Conservation (phyloP, 2,329 filamentous ascomycete species). For the Claviceps sp. region DNA sequence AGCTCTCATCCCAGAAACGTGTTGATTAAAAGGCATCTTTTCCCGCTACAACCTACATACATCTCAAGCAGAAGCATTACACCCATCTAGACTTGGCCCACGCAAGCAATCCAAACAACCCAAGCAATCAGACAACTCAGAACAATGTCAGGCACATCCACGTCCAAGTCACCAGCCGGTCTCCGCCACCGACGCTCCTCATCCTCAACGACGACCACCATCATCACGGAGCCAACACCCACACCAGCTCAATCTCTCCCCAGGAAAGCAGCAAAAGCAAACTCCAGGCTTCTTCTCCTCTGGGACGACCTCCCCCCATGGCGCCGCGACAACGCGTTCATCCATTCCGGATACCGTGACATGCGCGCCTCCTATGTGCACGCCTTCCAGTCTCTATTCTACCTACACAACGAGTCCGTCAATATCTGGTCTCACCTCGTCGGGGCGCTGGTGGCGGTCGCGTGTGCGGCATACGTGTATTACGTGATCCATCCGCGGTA, state of each 20-base stretch:
- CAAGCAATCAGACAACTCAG: too few relatives aligned
- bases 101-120: too few relatives aligned
- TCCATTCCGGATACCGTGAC: constrained; percentile 39
- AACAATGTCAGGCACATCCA: background rate
- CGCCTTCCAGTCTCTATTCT: constrained; percentile 34
- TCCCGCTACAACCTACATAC: too few relatives aligned
- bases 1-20: too few relatives aligned
- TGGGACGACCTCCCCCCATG: constrained; percentile 47
- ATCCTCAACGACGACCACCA: constrained; percentile 13
- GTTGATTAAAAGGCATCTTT: too few relatives aligned
- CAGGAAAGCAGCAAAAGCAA: constrained; percentile 17
- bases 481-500: constrained; percentile 51
- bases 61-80: too few relatives aligned
- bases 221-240: constrained; percentile 9
- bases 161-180: background rate
- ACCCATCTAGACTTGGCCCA: too few relatives aligned
- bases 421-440: constrained; percentile 53
- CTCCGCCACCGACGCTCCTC: constrained; percentile 8
- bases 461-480: constrained; percentile 40
- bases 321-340: constrained; percentile 47
- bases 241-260: constrained; percentile 21
- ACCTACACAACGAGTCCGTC: constrained; percentile 48
- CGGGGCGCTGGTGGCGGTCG: constrained; percentile 47
- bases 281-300: constrained; percentile 30
- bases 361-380: constrained; percentile 33